These are phyloP conservation scores for Exophiala spinifera DNA, from an alignment of 2,329 filamentous ascomycete genomes.

Conservation along the genomic window DNA sequence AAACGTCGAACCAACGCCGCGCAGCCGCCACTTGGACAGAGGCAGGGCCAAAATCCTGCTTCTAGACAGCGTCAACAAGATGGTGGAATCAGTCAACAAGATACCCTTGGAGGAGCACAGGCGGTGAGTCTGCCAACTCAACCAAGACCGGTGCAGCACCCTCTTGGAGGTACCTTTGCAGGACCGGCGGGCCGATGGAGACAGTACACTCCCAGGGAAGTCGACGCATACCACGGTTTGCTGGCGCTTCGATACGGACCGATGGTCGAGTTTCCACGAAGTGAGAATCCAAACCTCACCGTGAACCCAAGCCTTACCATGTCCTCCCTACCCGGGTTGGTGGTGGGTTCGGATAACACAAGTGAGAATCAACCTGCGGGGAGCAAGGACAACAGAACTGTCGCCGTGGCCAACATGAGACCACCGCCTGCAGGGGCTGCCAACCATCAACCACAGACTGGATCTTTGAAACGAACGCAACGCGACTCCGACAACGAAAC, in stretches of 20 bases:
- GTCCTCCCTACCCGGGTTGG: not conserved
- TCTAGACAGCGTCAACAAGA: no score
- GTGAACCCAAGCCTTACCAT: not conserved
- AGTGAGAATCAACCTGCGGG: no score
- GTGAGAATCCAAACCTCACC: not conserved
- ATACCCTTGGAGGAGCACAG: no score
- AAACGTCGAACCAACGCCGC: no score
- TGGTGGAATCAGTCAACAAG: no score
- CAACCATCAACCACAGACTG: no score
- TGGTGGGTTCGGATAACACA: not conserved
- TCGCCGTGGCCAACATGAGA: no score
- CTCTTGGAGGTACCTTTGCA: not conserved
- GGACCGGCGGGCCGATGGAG: not conserved
- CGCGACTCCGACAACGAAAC: no score
- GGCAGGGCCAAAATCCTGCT: no score
- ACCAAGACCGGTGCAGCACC: not conserved
- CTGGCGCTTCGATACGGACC: not conserved
- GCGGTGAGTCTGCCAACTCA: not conserved
- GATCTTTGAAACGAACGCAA: not conserved
- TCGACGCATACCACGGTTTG: not conserved
- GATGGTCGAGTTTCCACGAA: not conserved
- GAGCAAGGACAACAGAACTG: no score
- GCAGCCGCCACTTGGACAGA: no score
- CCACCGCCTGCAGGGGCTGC: no score
- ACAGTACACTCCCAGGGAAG: not conserved